Percentiles rank a stretch among this genome's conserved stretches.
phyloP scores from a whole-genome alignment of 2,329 filamentous ascomycete genomes.

The Fusarium fujikuroi region DNA sequence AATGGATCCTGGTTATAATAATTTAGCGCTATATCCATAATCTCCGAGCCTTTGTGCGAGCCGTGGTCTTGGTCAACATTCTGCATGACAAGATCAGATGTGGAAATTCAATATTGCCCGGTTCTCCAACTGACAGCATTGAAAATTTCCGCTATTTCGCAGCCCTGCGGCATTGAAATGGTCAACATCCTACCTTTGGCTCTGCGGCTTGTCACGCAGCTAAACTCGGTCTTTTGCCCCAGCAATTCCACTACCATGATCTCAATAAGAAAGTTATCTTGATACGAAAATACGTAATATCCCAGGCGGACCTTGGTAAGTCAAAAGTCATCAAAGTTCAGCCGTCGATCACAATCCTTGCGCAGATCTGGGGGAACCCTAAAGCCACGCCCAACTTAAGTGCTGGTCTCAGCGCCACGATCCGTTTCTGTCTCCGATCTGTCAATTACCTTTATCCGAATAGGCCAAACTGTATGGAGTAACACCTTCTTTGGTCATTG shows the following conservation, averaged over 20 bases:
- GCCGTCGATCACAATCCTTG: not conserved
- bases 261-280: fast-evolving
- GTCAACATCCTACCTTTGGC: not conserved
- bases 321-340: not conserved
- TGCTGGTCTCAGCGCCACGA: not conserved
- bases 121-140: too few relatives aligned
- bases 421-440: conserved; percentile 5
- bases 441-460: not conserved
- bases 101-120: too few relatives aligned
- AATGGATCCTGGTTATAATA: not conserved
- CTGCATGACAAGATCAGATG: too few relatives aligned
- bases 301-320: fast-evolving
- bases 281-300: fast-evolving
- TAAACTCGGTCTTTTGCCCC: not conserved
- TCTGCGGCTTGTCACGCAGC: not conserved
- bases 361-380: not conserved
- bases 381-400: not conserved
- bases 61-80: too few relatives aligned
- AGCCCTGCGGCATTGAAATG: too few relatives aligned
- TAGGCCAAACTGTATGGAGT: fast-evolving
- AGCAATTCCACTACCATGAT: not conserved
- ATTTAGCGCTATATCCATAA: not conserved
- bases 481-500: not conserved
- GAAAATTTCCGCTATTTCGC: too few relatives aligned
- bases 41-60: fast-evolving